Base-by-base conservation (phyloP, 2,329 filamentous ascomycete species). In the Fusarium algeriense region DNA sequence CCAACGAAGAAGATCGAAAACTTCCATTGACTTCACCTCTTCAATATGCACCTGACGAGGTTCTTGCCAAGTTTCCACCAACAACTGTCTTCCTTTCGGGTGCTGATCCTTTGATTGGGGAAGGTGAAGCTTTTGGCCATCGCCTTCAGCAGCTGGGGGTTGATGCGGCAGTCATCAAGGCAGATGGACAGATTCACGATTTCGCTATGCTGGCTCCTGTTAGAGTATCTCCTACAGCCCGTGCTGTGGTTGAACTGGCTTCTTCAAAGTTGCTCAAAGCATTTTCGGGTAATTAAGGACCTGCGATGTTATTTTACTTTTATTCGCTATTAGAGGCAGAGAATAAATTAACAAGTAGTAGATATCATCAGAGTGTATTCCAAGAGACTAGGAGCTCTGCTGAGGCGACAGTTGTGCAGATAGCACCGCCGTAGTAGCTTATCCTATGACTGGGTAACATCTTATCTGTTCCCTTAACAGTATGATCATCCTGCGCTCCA, bases 111-210 rank as follows among this genome's bases (percentile, higher is more conserved):
- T 8, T 70, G 1, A 70, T 70, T 11, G 67, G 67, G 0, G 67
- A 70, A 1, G 67, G 67, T 0, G 67, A 70, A 6, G 67, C 61
- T 0, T 70, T 70, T 34, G 67, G 66, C 0, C 67, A 70, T 7
- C 63, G 67, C 0, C 53, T 70, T 1, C 67, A 70, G 6, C n/a
- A 55, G 6, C 7, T 70, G 2, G 61, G 67, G 0, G 67, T 70
- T 11, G 67, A 70, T 30, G 48, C 61, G 0, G 52, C 67, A 1
- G 34, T 70, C 1, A 14, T 70, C 5, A 70, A 53, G 6, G 67
- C 67, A 1, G 67, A 70, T 37, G 67, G 67, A 0, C 67, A 70
- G 15, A 41, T 70, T 4, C 67, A 70, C 6, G 67, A 70, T 34
- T 70, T 63, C 28, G 67, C 40, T 1, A 44, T 70, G 56, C 30